Evolutionary conservation across 495 filamentous ascomycete species (phyloP).

Genomic region (Hyaloscypha hepaticicola): DNA sequence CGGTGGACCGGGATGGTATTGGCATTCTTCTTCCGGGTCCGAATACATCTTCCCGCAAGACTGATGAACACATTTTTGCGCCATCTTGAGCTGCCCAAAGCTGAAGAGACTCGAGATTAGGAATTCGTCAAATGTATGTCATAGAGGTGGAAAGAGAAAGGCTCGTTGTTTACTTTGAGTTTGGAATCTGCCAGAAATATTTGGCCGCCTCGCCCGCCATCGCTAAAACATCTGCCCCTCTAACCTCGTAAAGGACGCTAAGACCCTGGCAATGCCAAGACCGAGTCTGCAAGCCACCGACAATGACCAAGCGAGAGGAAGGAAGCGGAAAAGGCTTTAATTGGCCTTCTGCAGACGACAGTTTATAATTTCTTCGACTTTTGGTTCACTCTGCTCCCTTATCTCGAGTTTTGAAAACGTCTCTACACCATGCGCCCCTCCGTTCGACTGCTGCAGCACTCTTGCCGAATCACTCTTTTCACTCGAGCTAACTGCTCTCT

Average conservation of each 20-base stretch:
- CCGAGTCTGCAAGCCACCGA: background rate
- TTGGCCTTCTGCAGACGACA: background rate
- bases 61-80: slow-evolving; percentile 93
- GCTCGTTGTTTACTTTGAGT: slow-evolving; percentile 1
- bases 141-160: background rate
- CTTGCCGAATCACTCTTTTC: slow-evolving; percentile 76
- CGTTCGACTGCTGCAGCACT: slow-evolving; percentile 39
- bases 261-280: background rate
- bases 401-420: background rate
- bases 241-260: background rate
- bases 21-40: slow-evolving; percentile 80
- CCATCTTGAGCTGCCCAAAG: slow-evolving; percentile 51
- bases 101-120: background rate
- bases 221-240: background rate
- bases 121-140: background rate
- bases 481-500: slow-evolving; percentile 76
- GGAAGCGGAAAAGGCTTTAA: background rate
- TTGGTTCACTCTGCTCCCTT: background rate
- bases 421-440: slow-evolving; percentile 24
- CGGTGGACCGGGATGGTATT: slow-evolving; percentile 91
- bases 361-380: background rate
- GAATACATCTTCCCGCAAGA: slow-evolving; percentile 88
- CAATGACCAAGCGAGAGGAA: background rate
- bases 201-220: slow-evolving; percentile 1
- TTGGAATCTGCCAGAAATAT: slow-evolving; percentile 25